Evolutionary conservation across 805 yeast species (phyloP).

Genomic region (Monosporozyma unispora): DNA sequence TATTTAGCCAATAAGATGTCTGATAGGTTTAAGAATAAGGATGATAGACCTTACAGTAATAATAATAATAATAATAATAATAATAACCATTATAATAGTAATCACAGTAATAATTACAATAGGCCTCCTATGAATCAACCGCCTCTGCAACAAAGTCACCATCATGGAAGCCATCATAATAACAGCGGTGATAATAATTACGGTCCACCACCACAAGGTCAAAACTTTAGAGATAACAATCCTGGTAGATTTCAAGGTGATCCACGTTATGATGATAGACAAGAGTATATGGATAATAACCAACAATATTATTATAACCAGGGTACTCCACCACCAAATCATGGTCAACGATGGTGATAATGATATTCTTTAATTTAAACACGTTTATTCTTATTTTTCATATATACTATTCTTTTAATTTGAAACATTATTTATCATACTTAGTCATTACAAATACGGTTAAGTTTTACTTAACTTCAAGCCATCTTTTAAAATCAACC

Average conservation of each 20-base stretch:
- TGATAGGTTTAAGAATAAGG: slow-evolving; percentile 31
- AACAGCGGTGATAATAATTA: neutral
- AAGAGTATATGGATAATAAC: slow-evolving; percentile 7
- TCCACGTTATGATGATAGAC: slow-evolving; percentile 5
- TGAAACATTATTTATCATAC: neutral
- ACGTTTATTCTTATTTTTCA: neutral
- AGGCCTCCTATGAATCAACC: neutral
- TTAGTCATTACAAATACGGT: neutral
- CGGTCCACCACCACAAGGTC: neutral
- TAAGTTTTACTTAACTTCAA: neutral
- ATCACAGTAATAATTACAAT: neutral
- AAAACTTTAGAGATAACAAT: neutral
- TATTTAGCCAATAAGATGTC: slow-evolving; percentile 43
- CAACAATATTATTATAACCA: neutral
- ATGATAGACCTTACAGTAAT: too few relatives aligned
- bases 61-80: too few relatives aligned
- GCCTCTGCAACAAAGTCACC: neutral
- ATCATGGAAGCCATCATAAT: neutral
- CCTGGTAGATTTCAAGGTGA: slow-evolving; percentile 8
- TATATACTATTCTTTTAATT: neutral
- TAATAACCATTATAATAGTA: slow-evolving; percentile 2
- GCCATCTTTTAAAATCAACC: neutral
- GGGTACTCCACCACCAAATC: neutral
- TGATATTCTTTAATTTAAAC: neutral
- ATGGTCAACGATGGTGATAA: neutral